Evolutionary conservation across 169 alveolate genomes (phyloP).

Genomic region (Besnoitia besnoiti): DNA sequence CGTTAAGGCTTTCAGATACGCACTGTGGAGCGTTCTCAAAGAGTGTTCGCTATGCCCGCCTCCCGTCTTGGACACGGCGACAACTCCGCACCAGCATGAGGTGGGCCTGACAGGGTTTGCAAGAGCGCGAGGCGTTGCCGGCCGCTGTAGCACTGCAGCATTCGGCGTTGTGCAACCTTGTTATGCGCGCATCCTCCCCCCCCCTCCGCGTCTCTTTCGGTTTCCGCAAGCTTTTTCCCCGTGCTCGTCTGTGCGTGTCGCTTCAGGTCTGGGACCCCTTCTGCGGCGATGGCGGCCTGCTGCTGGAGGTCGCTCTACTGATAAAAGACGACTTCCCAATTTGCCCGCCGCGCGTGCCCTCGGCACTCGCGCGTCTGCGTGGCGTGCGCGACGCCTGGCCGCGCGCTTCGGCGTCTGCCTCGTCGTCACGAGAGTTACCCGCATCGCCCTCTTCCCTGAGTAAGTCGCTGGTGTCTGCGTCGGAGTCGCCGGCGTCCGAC

Average conservation of each 20-base stretch:
- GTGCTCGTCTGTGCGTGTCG: neutral
- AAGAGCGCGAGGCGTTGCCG: too few relatives aligned
- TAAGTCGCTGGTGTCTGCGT: neutral
- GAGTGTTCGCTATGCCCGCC: too few relatives aligned
- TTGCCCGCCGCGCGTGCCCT: constrained; percentile 22
- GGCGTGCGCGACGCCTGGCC: neutral
- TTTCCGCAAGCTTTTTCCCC: neutral
- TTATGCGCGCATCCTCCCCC: neutral
- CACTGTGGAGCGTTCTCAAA: too few relatives aligned
- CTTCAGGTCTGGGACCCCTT: constrained; percentile 62
- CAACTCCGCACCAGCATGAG: too few relatives aligned
- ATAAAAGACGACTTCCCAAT: constrained; percentile 38
- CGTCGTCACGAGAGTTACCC: too few relatives aligned
- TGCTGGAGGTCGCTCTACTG: constrained; percentile 51
- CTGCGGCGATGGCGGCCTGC: constrained; percentile 54
- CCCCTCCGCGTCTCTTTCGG: neutral
- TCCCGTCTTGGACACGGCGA: too few relatives aligned
- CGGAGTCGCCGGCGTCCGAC: neutral
- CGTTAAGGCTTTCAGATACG: too few relatives aligned
- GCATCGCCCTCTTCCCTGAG: constrained; percentile 16
- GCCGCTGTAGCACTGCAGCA: too few relatives aligned
- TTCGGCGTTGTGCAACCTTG: neutral
- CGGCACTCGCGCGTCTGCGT: constrained; percentile 25
- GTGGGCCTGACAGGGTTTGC: too few relatives aligned
- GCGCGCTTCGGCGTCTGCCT: neutral